Evolutionary conservation across 495 filamentous ascomycete species (phyloP).

Genomic region (Bryoglossum gracile): DNA sequence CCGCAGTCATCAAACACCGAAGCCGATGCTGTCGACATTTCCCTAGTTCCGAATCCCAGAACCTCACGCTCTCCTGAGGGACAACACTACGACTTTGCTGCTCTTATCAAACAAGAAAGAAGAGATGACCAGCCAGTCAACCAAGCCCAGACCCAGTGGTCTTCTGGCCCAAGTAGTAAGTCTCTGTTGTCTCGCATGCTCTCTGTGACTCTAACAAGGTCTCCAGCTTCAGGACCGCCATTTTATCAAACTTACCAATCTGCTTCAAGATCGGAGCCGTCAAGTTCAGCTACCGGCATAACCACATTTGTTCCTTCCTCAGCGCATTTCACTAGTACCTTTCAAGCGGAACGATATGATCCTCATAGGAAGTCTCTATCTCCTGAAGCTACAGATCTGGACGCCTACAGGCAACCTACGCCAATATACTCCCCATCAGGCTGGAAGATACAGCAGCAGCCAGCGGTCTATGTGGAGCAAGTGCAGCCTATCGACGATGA

Average conservation of each 20-base stretch:
- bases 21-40: slow-evolving; percentile 13
- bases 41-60: slow-evolving; percentile 12
- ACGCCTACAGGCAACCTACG: background rate
- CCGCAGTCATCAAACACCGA: slow-evolving; percentile 1
- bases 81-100: slow-evolving; percentile 19
- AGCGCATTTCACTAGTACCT: background rate
- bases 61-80: background rate
- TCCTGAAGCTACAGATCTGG: too few relatives aligned
- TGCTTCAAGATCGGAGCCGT: slow-evolving; percentile 2
- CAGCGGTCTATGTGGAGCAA: too few relatives aligned
- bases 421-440: background rate
- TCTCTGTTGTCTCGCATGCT: slow-evolving; percentile 7
- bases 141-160: slow-evolving; percentile 10
- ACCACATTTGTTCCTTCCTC: background rate
- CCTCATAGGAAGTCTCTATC: too few relatives aligned
- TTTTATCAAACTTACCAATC: slow-evolving; percentile 4
- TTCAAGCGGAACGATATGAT: too few relatives aligned
- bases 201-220: slow-evolving; percentile 15
- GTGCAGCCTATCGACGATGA: too few relatives aligned
- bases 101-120: slow-evolving; percentile 11
- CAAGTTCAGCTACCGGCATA: background rate
- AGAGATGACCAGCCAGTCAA: background rate
- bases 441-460: too few relatives aligned
- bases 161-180: slow-evolving; percentile 15
- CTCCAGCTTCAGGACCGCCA: slow-evolving; percentile 8